phyloP scores from a whole-genome alignment of 2,329 filamentous ascomycete genomes.

The Didymella pinodella region DNA sequence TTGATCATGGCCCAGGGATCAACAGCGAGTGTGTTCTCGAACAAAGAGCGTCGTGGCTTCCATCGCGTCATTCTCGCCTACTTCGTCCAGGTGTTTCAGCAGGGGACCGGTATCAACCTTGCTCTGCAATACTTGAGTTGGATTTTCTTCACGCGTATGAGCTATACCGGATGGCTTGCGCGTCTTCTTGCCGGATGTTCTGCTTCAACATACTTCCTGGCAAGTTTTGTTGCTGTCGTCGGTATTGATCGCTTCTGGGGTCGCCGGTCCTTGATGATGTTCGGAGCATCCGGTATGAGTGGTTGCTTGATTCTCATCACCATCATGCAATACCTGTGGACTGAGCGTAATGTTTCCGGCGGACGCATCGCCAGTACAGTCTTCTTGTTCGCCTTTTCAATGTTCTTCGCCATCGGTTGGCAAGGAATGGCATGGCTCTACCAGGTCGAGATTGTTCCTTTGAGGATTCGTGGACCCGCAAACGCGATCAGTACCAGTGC shows the following conservation, averaged over 20 bases:
- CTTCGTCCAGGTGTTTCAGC: slow-evolving; percentile 55
- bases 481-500: slow-evolving; percentile 86
- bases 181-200: slow-evolving; percentile 50
- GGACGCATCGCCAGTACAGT: slow-evolving; percentile 57
- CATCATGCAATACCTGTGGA: slow-evolving; percentile 38
- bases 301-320: slow-evolving; percentile 45
- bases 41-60: slow-evolving; percentile 51
- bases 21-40: slow-evolving; percentile 34
- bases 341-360: slow-evolving; percentile 23
- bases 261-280: slow-evolving; percentile 46
- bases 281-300: slow-evolving; percentile 47
- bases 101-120: slow-evolving; percentile 48
- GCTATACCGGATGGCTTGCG: slow-evolving; percentile 56
- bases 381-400: slow-evolving; percentile 90
- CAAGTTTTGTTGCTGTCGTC: slow-evolving; percentile 48
- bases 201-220: slow-evolving; percentile 49
- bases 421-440: slow-evolving; percentile 69
- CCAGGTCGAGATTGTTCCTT: slow-evolving; percentile 81
- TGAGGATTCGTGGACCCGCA: slow-evolving; percentile 86
- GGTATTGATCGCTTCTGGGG: slow-evolving; percentile 51
- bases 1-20: slow-evolving; percentile 42
- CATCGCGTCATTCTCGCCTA: slow-evolving; percentile 55
- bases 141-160: slow-evolving; percentile 61
- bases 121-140: slow-evolving; percentile 54
- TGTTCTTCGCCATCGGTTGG: slow-evolving; percentile 90